These are phyloP conservation scores for Elsinoe necatrix DNA, from an alignment of 2,329 filamentous ascomycete species.

Conservation along the genomic window DNA sequence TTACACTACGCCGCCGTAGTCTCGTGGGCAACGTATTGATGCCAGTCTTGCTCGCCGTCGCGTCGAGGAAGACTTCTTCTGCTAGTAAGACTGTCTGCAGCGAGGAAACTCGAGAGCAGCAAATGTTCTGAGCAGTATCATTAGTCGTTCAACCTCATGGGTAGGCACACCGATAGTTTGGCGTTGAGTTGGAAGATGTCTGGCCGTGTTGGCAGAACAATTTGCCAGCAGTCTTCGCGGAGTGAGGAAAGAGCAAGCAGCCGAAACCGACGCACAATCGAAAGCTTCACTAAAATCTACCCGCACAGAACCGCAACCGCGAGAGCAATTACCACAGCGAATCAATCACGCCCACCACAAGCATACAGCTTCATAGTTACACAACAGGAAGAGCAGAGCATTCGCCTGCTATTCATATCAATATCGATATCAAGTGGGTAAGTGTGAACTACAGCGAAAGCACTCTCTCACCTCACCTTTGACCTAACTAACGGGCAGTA, in stretches of 20 bases:
- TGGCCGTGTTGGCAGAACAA: neutral
- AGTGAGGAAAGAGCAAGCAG: constrained; percentile 11
- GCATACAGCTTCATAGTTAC: neutral
- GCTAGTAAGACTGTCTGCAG: too few relatives aligned
- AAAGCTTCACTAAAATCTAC: constrained; percentile 6
- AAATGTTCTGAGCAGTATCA: too few relatives aligned
- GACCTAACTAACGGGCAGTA: neutral
- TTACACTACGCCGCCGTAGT: too few relatives aligned
- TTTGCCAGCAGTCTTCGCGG: neutral
- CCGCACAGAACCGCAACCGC: neutral
- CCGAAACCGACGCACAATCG: neutral
- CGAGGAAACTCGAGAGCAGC: too few relatives aligned
- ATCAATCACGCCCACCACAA: neutral
- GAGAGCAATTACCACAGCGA: constrained; percentile 8
- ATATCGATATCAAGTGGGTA: neutral
- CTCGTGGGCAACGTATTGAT: too few relatives aligned
- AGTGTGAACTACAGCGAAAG: neutral
- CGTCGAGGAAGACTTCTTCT: too few relatives aligned
- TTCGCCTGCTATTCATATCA: neutral
- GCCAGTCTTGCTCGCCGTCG: too few relatives aligned
- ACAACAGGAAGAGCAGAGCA: neutral
- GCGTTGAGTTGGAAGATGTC: neutral
- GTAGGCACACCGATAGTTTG: neutral
- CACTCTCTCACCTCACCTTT: neutral
- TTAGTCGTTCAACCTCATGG: too few relatives aligned